phyloP scores from a whole-genome alignment of 148 eudicot genomes.

The Persicaria maculosa region DNA sequence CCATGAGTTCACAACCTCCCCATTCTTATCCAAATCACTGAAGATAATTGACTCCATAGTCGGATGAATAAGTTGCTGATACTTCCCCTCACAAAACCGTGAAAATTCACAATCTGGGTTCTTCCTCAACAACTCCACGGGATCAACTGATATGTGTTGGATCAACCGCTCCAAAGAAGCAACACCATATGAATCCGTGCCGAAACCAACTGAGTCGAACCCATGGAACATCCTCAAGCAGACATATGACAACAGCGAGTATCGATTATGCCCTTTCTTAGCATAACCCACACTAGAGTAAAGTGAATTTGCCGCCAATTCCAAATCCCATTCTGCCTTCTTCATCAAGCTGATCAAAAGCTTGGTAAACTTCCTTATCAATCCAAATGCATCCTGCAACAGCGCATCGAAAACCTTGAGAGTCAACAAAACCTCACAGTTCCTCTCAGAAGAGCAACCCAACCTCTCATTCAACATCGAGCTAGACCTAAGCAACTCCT shows the following conservation, averaged over 20 bases:
- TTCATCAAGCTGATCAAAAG: constrained; percentile 74
- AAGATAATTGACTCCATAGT: constrained; percentile 84
- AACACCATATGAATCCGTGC: constrained; percentile 26
- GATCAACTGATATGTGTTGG: constrained; percentile 53
- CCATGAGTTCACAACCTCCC: constrained; percentile 65
- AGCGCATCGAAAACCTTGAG: constrained; percentile 64
- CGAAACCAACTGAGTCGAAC: constrained; percentile 53
- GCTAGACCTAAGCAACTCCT: constrained; percentile 34
- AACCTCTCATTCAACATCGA: constrained; percentile 34
- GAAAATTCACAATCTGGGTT: constrained; percentile 57
- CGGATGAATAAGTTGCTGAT: constrained; percentile 73
- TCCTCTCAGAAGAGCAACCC: constrained; percentile 20
- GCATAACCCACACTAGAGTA: constrained; percentile 44
- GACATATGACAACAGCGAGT: constrained; percentile 75
- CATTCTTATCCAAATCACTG: constrained; percentile 44
- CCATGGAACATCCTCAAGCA: constrained; percentile 71
- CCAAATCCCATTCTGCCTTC: constrained; percentile 82
- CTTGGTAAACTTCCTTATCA: constrained; percentile 54
- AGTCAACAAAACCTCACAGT: constrained; percentile 46
- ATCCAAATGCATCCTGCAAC: constrained; percentile 46
- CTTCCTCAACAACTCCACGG: constrained; percentile 62
- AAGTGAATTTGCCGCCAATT: constrained; percentile 58
- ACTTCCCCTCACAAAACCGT: constrained; percentile 69
- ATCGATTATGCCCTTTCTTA: constrained; percentile 59
- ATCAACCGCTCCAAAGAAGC: constrained; percentile 40